A percentile compares a stretch with the other conserved stretches of the same genome.
Conservation (phyloP, 306 rosid genomes). For the Fragaria vesca region DNA sequence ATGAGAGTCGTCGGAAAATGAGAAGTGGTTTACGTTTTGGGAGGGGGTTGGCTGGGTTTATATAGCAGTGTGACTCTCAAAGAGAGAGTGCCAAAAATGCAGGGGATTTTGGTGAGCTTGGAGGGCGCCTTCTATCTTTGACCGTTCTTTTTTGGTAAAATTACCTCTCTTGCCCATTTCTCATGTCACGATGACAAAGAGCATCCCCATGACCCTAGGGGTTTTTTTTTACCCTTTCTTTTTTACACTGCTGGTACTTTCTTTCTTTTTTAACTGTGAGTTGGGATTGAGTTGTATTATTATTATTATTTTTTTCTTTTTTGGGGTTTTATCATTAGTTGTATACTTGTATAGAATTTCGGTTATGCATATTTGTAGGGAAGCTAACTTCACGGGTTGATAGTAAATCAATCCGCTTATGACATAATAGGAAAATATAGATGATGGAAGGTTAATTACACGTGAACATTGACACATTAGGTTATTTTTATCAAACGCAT, state of each 20-base stretch:
- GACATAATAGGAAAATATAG: neutral
- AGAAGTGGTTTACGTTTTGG: conserved; percentile 2
- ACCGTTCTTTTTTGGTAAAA: neutral
- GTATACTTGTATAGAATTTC: neutral
- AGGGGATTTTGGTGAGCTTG: neutral
- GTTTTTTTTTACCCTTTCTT: neutral
- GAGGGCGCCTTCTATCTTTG: conserved; percentile 20
- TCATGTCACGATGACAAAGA: neutral
- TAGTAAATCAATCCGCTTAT: neutral
- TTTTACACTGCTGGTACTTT: neutral
- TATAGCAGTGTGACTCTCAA: neutral
- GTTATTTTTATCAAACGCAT: no score
- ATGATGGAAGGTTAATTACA: neutral
- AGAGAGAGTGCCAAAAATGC: conserved; percentile 8
- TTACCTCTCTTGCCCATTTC: conserved; percentile 10
- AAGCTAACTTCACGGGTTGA: neutral
- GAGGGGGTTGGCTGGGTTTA: conserved; percentile 7
- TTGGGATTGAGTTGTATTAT: no score
- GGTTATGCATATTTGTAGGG: neutral
- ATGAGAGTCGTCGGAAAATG: conserved; percentile 7
- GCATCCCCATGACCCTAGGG: neutral
- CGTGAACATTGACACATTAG: no score
- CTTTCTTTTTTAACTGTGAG: no score
- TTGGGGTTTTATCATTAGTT: neutral
- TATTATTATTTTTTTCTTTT: no score